Evolutionary conservation across 164 flowering plant species (phyloP), one percentile per base, ranked within the genome.

Genomic region (Annona cherimola): DNA sequence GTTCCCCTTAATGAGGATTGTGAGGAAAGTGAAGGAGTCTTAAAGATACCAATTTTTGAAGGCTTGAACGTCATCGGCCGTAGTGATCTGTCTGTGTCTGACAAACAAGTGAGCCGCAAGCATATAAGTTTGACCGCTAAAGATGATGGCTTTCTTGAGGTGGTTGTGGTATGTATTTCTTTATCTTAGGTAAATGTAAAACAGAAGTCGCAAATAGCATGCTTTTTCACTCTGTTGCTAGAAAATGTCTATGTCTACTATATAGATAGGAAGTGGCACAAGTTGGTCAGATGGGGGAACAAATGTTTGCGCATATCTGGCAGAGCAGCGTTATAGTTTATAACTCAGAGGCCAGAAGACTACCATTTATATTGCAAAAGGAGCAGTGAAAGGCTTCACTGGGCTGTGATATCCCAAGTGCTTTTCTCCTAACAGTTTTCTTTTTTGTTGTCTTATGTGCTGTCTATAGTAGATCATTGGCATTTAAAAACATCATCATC

Each of bases 51-150:
- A 4, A 73, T 96, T 76, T 70, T 69, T 42, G 69, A 80, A 68
- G 99, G 98, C 61, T 63, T 76, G 18, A 93, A 89, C 75, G 63
- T 75, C 35, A 69, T 95, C 44, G 98, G 99, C 26, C 91, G 99
- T 45, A 69, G 74, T 72, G 69, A 71, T 69, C 18, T 90, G 70
- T 59, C 84, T 0, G 65, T 83, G 0, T 18, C 88, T 9, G 99
- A 95, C 74, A 93, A 89, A 76, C 80, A 98, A 62, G 86, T 95
- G 71, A 93, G 99, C 86, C 91, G 99, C 65, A 90, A 83, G 74
- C 99, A 96, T 81, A 73, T 93, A 70, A 82, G 84, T 40, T 54
- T 96, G 42, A 82, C 78, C 60, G 81, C 83, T 67, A 78, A 82
- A 9, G 18, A 55, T 19, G 81, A 81, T 75, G 88, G 86, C 72